Base-by-base conservation (phyloP, 768 basidiomycete genomes). In the Hypsizygus marmoreus region DNA sequence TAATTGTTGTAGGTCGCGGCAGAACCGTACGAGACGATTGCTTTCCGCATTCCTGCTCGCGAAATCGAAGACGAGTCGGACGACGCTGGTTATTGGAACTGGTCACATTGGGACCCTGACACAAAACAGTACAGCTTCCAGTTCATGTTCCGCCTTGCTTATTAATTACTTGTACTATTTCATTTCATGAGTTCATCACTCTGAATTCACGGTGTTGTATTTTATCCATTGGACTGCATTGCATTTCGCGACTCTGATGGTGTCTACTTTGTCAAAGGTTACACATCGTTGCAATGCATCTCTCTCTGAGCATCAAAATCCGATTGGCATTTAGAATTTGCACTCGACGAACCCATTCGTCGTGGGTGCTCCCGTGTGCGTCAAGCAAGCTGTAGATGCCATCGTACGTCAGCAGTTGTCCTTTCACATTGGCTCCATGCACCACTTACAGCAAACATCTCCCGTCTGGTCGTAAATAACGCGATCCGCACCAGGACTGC, bases 91-190 rank as follows among this genome's bases (percentile, higher is more conserved):
- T 90, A 86, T 55, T 93, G 89, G 88, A 91, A 91, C 58, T 99
- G 97, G 97, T 95, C 95, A 30, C 91, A 97, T 61, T 98, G 95
- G 97, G 97, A 98, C 64, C 84, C 90, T n/a, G 95, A 99, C 64
- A 95, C 94, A 40, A 97, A 97, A 69, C 93, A 97, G 68, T 95
- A 94, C 67, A 91, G 86, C 64, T 95, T 95, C 76, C 95, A 97
- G 69, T 95, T 97, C 74, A 89, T 97, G 84, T 97, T 94, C 73
- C 81, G 86, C 57, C 69, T 85, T 52, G 58, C 67, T 44, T 78
- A 76, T 60, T 63, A 57, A 43, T 34, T 38, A 26, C 29, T 30
- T 56, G 49, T 49, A 54, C 46, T 12, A 36, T 29, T 38, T 12
- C 13, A 44, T 28, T n/a, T 32, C 28, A 5, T 13, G 11, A 22